Evolutionary conservation across 352 stramenopile species (phyloP), one percentile per base, ranked within the genome.

Genomic region (Pythium guiyangense): DNA sequence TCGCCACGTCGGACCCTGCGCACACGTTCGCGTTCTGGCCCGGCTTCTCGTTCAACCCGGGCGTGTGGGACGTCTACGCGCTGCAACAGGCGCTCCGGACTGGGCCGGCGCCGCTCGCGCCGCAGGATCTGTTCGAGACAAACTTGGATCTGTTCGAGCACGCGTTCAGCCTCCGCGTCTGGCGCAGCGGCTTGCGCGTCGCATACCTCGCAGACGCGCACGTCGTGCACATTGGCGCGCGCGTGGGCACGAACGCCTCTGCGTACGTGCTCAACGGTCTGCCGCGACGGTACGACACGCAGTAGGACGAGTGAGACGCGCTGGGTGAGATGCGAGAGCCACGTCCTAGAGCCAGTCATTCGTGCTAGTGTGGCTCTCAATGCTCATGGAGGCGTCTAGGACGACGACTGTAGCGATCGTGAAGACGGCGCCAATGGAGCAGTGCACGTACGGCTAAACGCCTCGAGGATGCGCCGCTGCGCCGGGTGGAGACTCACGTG

Each of bases 401-500:
- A n/a, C n/a, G n/a, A n/a, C n/a, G n/a, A n/a, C n/a, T n/a, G n/a
- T n/a, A n/a, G n/a, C n/a, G n/a, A n/a, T n/a, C n/a, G n/a, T n/a
- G n/a, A n/a, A n/a, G n/a, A n/a, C n/a, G n/a, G n/a, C n/a, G n/a
- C n/a, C n/a, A n/a, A n/a, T n/a, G n/a, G n/a, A n/a, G n/a, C n/a
- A n/a, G n/a, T n/a, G n/a, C n/a, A n/a, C n/a, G n/a, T n/a, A n/a
- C n/a, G n/a, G n/a, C 15, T 3, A 34, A 18, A 90, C 35, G 77
- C 63, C 1, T 44, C 49, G 27, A 92, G 56, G 20, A 88, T 74
- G n/a, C 39, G 53, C 26, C 54, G 66, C 53, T 90, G 80, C 55
- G 85, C 88, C 4, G 72, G 67, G 52, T 86, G 73, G 18, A 91
- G 69, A 55, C 67, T 82, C 26, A 93, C 72, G 54, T 93, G 83